Evolutionary conservation across 345 rosid species (phyloP).

Genomic region (Hevea brasiliensis): DNA sequence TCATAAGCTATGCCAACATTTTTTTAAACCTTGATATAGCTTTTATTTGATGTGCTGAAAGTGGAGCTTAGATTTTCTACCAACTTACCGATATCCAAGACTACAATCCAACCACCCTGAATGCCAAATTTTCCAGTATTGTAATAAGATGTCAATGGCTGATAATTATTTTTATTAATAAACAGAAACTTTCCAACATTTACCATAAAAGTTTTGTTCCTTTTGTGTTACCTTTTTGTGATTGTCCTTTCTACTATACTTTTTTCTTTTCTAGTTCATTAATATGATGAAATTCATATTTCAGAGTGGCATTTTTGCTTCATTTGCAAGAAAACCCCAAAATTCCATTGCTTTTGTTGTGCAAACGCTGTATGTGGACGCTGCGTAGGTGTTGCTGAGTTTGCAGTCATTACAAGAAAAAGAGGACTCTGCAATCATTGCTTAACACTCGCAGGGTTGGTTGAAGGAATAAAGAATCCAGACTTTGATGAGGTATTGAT

Average conservation of each 20-base stretch:
- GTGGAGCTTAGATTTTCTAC: neutral
- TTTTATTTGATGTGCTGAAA: neutral
- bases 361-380: conserved; percentile 47
- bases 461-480: conserved; percentile 43
- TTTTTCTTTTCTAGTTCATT: neutral
- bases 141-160: neutral
- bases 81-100: neutral
- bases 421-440: conserved; percentile 47
- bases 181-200: neutral
- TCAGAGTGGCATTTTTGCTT: conserved; percentile 56
- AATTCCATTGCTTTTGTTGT: conserved; percentile 51
- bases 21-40: neutral
- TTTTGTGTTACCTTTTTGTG: neutral
- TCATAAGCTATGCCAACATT: no score
- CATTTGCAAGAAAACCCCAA: conserved; percentile 41
- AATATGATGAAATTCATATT: conserved; percentile 14
- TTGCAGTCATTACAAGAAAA: conserved; percentile 27
- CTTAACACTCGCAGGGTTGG: conserved; percentile 35
- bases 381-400: conserved; percentile 36
- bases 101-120: neutral
- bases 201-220: neutral
- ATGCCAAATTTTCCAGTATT: neutral
- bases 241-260: conserved; percentile 11
- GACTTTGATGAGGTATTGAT: conserved; percentile 39
- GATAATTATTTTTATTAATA: neutral